Evolutionary conservation across 495 filamentous ascomycete species (phyloP), one percentile per base, ranked within the genome.

Genomic region (Xylaria grammica): DNA sequence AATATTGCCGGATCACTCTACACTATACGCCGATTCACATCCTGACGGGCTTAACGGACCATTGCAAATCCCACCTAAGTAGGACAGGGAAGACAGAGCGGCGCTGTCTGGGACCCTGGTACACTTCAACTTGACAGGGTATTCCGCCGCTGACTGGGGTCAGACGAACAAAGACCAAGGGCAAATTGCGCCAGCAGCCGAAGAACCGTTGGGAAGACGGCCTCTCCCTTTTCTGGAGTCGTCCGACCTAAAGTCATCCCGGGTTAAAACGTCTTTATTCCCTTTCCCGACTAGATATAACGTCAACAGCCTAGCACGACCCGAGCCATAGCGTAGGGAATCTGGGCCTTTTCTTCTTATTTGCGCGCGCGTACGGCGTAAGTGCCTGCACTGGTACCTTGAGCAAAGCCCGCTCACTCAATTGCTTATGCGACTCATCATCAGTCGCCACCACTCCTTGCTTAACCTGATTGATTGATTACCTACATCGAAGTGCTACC

Each of bases 221-320:
- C 50, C 49, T 56, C 61, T 63, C 62, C 52, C 62, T 64, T 56
- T 64, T 58, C 44, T 40, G 30, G 46, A 26, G 58, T 42, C 30
- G 40, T 17, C 15, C 29, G 3, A 44, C 29, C 42, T 46, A 42
- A 55, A 36, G 17, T 7, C 62, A 52, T 57, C 27, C 45, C 44
- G 30, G 52, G 42, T 44, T 24, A n/a, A 46, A 64, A 49, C 62
- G 7, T 63, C 29, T 48, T 51, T n/a, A 48, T 57, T 64, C 42
- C 42, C 53, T 64, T 51, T 64, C 40, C 13, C 26, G 52, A 42
- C 9, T 50, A 45, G 38, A 54, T 27, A 50, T 22, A 62, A 53
- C 40, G 40, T 38, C 60, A 30, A 30, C 32, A 45, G 49, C 11
- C 24, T 11, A 17, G 45, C 17, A 52, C 24, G 26, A 57, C 54